Conservation (phyloP, 2,329 filamentous ascomycete species). For the Erysiphe neolycopersici region DNA sequence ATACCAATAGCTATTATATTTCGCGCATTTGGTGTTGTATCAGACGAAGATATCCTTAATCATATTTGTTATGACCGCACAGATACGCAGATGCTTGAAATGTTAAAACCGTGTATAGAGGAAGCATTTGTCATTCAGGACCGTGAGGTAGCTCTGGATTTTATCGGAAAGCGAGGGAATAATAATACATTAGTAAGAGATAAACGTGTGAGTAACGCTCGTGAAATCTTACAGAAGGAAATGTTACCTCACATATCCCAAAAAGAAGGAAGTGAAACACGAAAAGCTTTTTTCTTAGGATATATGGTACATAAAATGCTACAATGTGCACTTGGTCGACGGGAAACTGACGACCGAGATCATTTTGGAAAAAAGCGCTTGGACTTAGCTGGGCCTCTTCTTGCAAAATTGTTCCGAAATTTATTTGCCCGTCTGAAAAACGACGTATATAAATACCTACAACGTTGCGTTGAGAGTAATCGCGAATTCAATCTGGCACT, state of each 20-base stretch:
- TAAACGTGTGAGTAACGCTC: conserved; percentile 73
- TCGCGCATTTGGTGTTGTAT: conserved; percentile 81
- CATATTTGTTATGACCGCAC: conserved; percentile 92
- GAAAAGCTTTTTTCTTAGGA: conserved; percentile 92
- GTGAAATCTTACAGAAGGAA: conserved; percentile 92
- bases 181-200: conserved; percentile 51
- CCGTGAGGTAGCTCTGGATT: conserved; percentile 77
- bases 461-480: conserved; percentile 72
- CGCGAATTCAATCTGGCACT: conserved; percentile 74
- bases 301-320: conserved; percentile 97
- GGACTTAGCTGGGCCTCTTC: conserved; percentile 75
- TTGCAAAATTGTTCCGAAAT: conserved; percentile 87
- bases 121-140: conserved; percentile 94
- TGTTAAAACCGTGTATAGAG: conserved; percentile 89
- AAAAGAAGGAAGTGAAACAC: conserved; percentile 74
- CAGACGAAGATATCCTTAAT: conserved; percentile 92
- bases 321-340: conserved; percentile 74
- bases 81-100: conserved; percentile 92
- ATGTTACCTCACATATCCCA: conserved; percentile 92
- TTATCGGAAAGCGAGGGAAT: conserved; percentile 76
- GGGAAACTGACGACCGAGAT: conserved; percentile 89
- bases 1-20: conserved; percentile 91
- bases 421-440: conserved; percentile 77
- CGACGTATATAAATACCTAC: conserved; percentile 74
- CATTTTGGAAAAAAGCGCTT: conserved; percentile 98